These are phyloP conservation scores for Rhypophila decipiens DNA, from an alignment of 495 filamentous ascomycete species.

Conservation along the genomic window DNA sequence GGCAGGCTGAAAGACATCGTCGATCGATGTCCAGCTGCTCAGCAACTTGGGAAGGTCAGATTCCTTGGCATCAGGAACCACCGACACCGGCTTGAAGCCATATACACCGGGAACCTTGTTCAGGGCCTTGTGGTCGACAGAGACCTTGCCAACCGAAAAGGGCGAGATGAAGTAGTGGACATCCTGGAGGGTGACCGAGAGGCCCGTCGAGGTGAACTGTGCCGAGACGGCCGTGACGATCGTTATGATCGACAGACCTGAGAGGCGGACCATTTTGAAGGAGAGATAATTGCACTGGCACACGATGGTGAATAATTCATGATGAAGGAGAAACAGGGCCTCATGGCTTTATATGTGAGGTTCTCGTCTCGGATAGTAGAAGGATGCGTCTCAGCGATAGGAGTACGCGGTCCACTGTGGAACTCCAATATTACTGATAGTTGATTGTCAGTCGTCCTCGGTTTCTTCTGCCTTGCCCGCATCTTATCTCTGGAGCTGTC, in stretches of 20 bases:
- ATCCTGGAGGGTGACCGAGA: slow-evolving; percentile 33
- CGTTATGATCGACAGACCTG: slow-evolving; percentile 7
- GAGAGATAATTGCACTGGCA: not conserved
- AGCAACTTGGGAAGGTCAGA: slow-evolving; percentile 19
- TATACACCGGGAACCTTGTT: slow-evolving; percentile 5
- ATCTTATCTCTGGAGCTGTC: too few species aligned
- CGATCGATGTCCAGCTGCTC: slow-evolving; percentile 20
- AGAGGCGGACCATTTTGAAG: slow-evolving; percentile 1
- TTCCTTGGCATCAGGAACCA: slow-evolving; percentile 24
- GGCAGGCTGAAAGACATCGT: slow-evolving; percentile 38
- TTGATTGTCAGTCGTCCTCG: too few species aligned
- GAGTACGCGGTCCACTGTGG: too few species aligned
- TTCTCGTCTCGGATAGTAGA: too few species aligned
- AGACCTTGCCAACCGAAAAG: slow-evolving; percentile 20
- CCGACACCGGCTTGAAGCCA: slow-evolving; percentile 34
- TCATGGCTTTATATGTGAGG: too few species aligned
- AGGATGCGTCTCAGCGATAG: too few species aligned
- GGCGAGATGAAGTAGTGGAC: slow-evolving; percentile 37
- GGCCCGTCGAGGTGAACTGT: slow-evolving; percentile 27
- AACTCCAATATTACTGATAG: too few species aligned
- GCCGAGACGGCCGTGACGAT: slow-evolving; percentile 6
- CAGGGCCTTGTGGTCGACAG: slow-evolving; percentile 2
- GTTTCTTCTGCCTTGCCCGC: too few species aligned
- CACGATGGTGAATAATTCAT: not conserved
- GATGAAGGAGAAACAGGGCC: too few species aligned